Evolutionary conservation across 192 early-diverging fungal genomes (phyloP).

Genomic region (Cetraspora pellucida): DNA sequence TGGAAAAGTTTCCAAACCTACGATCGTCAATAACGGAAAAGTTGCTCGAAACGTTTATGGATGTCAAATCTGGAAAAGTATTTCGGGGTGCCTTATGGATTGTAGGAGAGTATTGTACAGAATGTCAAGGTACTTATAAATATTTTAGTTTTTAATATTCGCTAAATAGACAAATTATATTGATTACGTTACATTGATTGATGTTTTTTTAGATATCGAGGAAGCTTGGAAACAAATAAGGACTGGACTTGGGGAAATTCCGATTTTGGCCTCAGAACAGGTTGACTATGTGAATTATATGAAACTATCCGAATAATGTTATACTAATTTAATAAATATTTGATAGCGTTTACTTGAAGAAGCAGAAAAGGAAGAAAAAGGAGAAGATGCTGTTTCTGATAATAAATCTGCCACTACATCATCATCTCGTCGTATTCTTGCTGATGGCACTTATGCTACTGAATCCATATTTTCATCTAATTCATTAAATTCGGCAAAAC

Average conservation of each 20-base stretch:
- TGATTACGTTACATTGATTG: background rate
- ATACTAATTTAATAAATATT: background rate
- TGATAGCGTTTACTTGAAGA: conserved; percentile 69
- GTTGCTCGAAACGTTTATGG: conserved; percentile 80
- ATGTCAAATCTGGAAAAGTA: conserved; percentile 91
- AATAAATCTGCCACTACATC: conserved; percentile 40
- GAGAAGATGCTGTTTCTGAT: conserved; percentile 40
- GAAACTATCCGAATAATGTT: background rate
- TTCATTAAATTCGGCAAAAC: conserved; percentile 44
- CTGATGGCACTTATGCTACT: conserved; percentile 98
- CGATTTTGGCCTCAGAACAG: conserved; percentile 92
- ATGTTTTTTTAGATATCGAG: conserved; percentile 66
- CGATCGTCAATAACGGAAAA: conserved; percentile 80
- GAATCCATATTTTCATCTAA: conserved; percentile 82
- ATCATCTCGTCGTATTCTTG: conserved; percentile 78
- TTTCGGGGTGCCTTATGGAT: conserved; percentile 98
- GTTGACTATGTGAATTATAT: background rate
- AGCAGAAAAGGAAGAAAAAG: conserved; percentile 56
- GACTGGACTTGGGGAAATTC: conserved; percentile 86
- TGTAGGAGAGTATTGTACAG: conserved; percentile 91
- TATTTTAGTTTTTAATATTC: background rate
- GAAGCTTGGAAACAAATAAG: conserved; percentile 82
- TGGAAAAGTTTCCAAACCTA: conserved; percentile 93
- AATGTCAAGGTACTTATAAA: conserved; percentile 41
- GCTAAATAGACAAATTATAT: background rate